phyloP scores from a whole-genome alignment of 805 yeast species.

The Debaryomyces castellii region DNA sequence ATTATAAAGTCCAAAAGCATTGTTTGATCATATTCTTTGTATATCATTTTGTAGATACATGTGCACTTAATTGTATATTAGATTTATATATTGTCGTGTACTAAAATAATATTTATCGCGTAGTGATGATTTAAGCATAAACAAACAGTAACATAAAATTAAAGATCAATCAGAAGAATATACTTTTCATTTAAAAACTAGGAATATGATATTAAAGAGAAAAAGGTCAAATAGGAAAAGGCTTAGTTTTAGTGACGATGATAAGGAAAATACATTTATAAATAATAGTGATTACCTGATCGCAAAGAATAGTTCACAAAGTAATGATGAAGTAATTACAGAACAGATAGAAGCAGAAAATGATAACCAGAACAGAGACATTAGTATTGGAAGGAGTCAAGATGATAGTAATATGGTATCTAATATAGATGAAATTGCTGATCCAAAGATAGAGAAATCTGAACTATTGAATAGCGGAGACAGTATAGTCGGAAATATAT shows the following conservation, averaged over 20 bases:
- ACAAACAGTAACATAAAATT: not conserved
- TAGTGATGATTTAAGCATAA: not conserved
- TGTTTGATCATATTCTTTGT: not conserved
- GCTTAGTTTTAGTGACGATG: constrained; percentile 6
- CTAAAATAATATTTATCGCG: constrained; percentile 1
- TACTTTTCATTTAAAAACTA: not conserved
- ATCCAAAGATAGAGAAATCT: not conserved
- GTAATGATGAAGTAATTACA: not conserved
- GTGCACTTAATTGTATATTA: not conserved
- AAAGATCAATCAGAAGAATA: not conserved
- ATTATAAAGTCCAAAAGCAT: not conserved
- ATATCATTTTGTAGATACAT: not conserved
- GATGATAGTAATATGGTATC: not conserved
- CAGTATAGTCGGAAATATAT: not conserved
- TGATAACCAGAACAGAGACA: not conserved
- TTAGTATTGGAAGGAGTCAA: too few species aligned
- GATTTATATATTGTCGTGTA: not conserved
- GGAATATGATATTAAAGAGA: constrained; percentile 8
- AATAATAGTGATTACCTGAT: constrained; percentile 38
- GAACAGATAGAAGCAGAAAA: not conserved
- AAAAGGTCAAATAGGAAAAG: constrained; percentile 3
- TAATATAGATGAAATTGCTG: not conserved
- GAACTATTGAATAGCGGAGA: not conserved
- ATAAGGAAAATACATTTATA: constrained; percentile 29
- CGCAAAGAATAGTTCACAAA: not conserved